Percentiles rank a stretch among this genome's conserved stretches.
phyloP scores from a whole-genome alignment of 2,329 filamentous ascomycete species.

The Penicillium sp. region DNA sequence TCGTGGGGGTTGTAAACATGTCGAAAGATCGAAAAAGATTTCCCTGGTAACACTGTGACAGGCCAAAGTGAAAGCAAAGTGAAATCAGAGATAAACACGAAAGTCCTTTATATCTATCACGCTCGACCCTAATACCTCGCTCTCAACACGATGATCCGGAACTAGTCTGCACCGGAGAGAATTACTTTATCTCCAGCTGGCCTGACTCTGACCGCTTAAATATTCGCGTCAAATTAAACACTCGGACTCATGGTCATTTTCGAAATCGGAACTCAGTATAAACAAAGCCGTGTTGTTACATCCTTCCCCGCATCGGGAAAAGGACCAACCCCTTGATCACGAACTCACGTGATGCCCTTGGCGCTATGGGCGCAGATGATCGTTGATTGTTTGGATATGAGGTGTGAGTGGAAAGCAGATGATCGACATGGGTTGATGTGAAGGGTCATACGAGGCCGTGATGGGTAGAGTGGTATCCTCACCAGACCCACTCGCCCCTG shows the following conservation, averaged over 20 bases:
- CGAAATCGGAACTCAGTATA: not conserved
- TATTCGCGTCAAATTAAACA: not conserved
- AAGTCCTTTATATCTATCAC: too few species aligned
- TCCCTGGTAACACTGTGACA: too few species aligned
- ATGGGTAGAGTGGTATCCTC: not conserved
- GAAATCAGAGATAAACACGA: too few species aligned
- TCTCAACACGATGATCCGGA: not conserved
- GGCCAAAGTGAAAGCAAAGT: too few species aligned
- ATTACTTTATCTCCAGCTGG: too few species aligned
- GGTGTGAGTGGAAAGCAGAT: not conserved
- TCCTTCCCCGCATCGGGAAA: slow-evolving; percentile 11
- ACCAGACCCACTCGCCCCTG: not conserved
- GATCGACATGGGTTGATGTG: not conserved
- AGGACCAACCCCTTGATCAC: not conserved
- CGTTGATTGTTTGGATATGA: not conserved
- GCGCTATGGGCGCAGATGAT: not conserved
- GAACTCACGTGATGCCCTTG: not conserved
- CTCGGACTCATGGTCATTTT: not conserved
- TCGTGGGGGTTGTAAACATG: not conserved
- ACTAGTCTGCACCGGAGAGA: not conserved
- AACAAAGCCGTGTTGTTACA: not conserved
- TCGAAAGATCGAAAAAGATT: too few species aligned
- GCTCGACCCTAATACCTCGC: not conserved
- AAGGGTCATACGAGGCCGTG: not conserved
- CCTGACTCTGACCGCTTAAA: not conserved